These are phyloP conservation scores for Seminavis robusta DNA, from an alignment of 108 stramenopile species.

Conservation along the genomic window DNA sequence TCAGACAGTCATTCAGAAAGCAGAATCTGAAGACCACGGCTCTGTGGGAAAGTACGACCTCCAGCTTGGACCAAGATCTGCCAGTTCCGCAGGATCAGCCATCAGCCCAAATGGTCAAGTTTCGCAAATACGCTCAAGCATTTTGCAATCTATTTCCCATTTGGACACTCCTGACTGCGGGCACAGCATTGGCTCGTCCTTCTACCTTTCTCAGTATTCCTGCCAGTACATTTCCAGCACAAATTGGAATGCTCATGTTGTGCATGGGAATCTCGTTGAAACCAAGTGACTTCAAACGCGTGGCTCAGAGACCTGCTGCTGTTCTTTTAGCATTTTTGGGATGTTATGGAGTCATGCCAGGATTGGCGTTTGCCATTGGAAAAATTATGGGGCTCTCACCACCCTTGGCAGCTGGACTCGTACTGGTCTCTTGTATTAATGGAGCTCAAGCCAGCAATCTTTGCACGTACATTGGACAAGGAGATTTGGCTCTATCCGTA, in stretches of 20 bases:
- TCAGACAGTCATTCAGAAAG: no score
- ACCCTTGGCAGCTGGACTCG: conserved; percentile 52
- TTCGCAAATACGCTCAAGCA: conserved; percentile 2
- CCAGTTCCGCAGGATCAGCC: no score
- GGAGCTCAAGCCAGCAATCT: conserved; percentile 66
- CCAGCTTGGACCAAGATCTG: no score
- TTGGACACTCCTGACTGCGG: conserved; percentile 43
- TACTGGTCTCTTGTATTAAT: conserved; percentile 62
- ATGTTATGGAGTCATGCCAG: conserved; percentile 53
- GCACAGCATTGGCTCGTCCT: conserved; percentile 35
- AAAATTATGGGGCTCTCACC: conserved; percentile 30
- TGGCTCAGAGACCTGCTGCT: conserved; percentile 49
- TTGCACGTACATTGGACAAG: conserved; percentile 63
- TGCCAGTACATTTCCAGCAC: conserved; percentile 53
- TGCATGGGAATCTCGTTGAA: conserved; percentile 62
- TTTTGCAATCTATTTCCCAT: conserved; percentile 50
- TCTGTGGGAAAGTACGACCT: no score
- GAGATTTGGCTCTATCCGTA: conserved; percentile 53
- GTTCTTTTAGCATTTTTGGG: conserved; percentile 45
- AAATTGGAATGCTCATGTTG: conserved; percentile 50
- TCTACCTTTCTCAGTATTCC: conserved; percentile 45
- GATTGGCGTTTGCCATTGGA: conserved; percentile 35
- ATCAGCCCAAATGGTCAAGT: conserved; percentile 2
- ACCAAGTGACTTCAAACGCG: conserved; percentile 43
- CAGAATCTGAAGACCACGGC: no score